These are phyloP conservation scores for Pleurotus ostreatus DNA, from an alignment of 768 basidiomycete genomes.

Conservation along the genomic window DNA sequence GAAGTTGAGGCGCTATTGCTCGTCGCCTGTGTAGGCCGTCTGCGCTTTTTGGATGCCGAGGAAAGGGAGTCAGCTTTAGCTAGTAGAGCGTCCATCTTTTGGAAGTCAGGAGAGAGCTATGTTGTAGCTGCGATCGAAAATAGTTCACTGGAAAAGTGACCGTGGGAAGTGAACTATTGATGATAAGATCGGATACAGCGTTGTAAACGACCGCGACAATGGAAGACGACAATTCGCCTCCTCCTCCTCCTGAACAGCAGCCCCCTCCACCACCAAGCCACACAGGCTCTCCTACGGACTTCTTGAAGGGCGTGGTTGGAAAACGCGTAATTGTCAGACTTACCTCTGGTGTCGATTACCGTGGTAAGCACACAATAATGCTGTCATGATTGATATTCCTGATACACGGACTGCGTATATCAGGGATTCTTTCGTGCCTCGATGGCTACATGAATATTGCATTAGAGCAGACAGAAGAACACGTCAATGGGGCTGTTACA, in stretches of 20 bases:
- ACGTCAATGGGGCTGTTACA: slow-evolving; percentile 82
- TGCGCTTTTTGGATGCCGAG: slow-evolving; percentile 43
- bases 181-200: too few relatives aligned
- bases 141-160: neutral
- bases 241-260: slow-evolving; percentile 35
- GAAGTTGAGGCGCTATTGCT: slow-evolving; percentile 15
- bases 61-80: slow-evolving; percentile 61
- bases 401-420: neutral
- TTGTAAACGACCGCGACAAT: neutral
- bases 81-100: slow-evolving; percentile 66
- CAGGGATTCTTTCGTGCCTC: slow-evolving; percentile 89
- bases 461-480: slow-evolving; percentile 94
- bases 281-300: slow-evolving; percentile 87
- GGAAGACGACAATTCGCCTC: slow-evolving; percentile 18
- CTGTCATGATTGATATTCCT: neutral
- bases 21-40: slow-evolving; percentile 21
- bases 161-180: neutral
- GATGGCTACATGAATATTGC: slow-evolving; percentile 99
- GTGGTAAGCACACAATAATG: slow-evolving; percentile 47
- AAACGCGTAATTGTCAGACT: slow-evolving; percentile 90
- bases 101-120: too few relatives aligned
- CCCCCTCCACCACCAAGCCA: slow-evolving; percentile 42
- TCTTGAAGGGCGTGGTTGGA: slow-evolving; percentile 94
- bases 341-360: slow-evolving; percentile 90
- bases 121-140: neutral